Evolutionary conservation across 2,329 filamentous ascomycete species (phyloP), one percentile per base, ranked within the genome.

Genomic region (Neopestalotiopsis rosae): DNA sequence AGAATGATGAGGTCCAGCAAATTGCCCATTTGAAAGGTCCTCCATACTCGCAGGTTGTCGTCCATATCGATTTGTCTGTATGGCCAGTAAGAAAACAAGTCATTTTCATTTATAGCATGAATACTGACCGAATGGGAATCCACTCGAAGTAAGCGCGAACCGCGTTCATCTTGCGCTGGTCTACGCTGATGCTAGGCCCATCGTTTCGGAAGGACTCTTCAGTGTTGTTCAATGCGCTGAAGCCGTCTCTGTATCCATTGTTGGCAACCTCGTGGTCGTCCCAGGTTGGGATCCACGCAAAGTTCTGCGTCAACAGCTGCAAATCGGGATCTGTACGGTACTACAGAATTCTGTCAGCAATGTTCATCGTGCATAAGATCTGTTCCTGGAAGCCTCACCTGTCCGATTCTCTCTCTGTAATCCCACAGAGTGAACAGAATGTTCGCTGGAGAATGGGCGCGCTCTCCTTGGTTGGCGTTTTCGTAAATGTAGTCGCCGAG

Each of bases 131-230:
- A 70, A 89, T 86, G 1, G 87, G 87, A 85, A 88, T 87, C 88
- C 89, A 91, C 75, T 92, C 90, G 69, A 91, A 92, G 74, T 91
- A 91, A 1, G 91, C 90, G 49, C 91, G 84, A 2, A 93, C 90
- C 1, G 90, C 91, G 66, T 93, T 92, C 84, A 92, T 89, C 81
- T 93, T 93, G 71, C 91, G 86, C 76, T 91, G 88, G 72, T 93
- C 91, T n/a, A 92, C 88, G 40, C 85, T 88, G n/a, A 93, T 84
- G 14, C 84, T 82, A 5, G 69, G 69, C 3, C 86, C 86, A 68
- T 88, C 85, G 62, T 85, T 82, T 34, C 88, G 75, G 79, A 92
- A 93, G 0, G 88, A 91, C 30, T 66, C 52, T 40, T 66, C 64
- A n/a, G 64, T 66, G 30, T 93, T 93, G 77, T 90, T 90, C 30